Evolutionary conservation across 2,329 filamentous ascomycete species (phyloP).

Genomic region (Simplicillium aogashimaense): DNA sequence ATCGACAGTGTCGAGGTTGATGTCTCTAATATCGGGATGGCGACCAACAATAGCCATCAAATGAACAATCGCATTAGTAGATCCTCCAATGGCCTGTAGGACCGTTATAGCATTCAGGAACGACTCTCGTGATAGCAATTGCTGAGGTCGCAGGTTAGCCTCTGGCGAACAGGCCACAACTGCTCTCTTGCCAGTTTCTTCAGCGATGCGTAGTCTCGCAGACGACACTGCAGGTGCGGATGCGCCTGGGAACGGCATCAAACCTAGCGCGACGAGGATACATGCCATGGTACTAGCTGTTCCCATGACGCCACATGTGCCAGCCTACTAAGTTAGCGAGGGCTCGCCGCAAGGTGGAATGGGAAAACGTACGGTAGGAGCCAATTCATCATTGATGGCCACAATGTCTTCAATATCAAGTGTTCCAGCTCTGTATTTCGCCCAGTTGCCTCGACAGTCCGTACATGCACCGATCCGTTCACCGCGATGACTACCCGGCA

Average conservation of each 20-base stretch:
- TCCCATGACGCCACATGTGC: constrained; percentile 86
- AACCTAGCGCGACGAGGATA: constrained; percentile 71
- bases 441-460: constrained; percentile 67
- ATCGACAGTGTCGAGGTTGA: constrained; percentile 73
- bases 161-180: constrained; percentile 57
- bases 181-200: constrained; percentile 58
- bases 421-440: constrained; percentile 51
- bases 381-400: constrained; percentile 61
- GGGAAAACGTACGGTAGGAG: constrained; percentile 47
- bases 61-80: constrained; percentile 78
- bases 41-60: constrained; percentile 77
- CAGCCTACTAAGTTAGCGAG: constrained; percentile 31
- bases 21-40: constrained; percentile 50
- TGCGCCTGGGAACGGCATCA: constrained; percentile 67
- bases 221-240: constrained; percentile 72
- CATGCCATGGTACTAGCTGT: constrained; percentile 88
- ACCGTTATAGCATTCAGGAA: constrained; percentile 83
- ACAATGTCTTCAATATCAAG: constrained; percentile 65
- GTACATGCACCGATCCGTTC: constrained; percentile 62
- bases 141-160: constrained; percentile 57
- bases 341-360: background rate
- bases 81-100: constrained; percentile 76
- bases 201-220: constrained; percentile 70
- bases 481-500: constrained; percentile 59
- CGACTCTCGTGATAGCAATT: constrained; percentile 61